Evolutionary conservation across 345 rosid species (phyloP).

Genomic region (Rhizophora apiculata): DNA sequence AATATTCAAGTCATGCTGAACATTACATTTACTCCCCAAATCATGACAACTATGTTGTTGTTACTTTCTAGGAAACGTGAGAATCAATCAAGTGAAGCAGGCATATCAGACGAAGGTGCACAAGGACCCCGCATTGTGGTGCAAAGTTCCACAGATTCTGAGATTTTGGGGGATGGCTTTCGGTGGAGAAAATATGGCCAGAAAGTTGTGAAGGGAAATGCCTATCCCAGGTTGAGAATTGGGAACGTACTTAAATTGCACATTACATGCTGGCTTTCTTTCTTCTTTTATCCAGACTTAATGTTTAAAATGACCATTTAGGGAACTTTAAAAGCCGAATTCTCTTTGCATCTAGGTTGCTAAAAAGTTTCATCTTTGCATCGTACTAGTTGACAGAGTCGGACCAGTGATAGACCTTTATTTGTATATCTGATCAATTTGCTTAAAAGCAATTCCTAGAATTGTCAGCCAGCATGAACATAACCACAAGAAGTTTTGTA

Average conservation of each 20-base stretch:
- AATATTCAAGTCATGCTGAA: too few relatives aligned
- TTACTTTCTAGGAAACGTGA: slow-evolving; percentile 48
- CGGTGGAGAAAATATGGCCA: slow-evolving; percentile 99
- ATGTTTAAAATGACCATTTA: not conserved
- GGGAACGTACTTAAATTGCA: not conserved
- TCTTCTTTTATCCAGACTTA: not conserved
- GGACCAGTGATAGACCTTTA: too few relatives aligned
- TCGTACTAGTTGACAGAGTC: too few relatives aligned
- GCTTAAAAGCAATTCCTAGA: too few relatives aligned
- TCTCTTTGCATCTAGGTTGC: too few relatives aligned
- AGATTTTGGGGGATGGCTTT: slow-evolving; percentile 80
- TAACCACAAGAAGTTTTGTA: not conserved
- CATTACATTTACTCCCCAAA: too few relatives aligned
- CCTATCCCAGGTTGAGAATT: slow-evolving; percentile 67
- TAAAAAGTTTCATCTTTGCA: too few relatives aligned
- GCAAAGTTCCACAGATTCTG: slow-evolving; percentile 58
- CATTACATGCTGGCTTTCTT: not conserved
- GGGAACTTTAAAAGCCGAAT: too few relatives aligned
- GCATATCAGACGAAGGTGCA: slow-evolving; percentile 35
- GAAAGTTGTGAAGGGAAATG: slow-evolving; percentile 91
- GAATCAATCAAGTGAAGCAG: slow-evolving; percentile 51
- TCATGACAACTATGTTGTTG: too few relatives aligned
- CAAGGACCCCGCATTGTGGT: slow-evolving; percentile 39
- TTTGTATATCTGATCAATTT: too few relatives aligned
- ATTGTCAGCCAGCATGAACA: too few relatives aligned